Base-by-base conservation (phyloP, 1,139 yeast species). In the Geotrichum reessii region DNA sequence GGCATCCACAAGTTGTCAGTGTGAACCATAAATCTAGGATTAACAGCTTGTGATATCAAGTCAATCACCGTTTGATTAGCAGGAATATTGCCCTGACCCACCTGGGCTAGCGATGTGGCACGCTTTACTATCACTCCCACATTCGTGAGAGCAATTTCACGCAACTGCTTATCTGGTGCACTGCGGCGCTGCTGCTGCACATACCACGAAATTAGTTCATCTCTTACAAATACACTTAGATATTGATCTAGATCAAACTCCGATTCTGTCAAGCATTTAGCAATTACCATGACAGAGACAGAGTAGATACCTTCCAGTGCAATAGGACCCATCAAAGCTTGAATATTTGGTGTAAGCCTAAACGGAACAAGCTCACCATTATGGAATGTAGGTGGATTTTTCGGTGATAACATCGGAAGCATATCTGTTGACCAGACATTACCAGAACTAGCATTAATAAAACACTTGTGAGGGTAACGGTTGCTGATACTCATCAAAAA, bases 1-100 rank as follows among this genome's bases (percentile, higher is more conserved):
- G 99, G 95, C 96, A 93, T 91, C 95, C 97, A 93, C 63, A 90
- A 79, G 33, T 92, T 86, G 68, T 95, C 99, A 21, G 96, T 87
- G 61, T 91, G 85, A 14, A 98, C 98, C 70, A 95, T 77, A 67
- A 90, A 90, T 67, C 97, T 83, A 40, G 99, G 98, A 69, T 92
- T 93, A 14, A 93, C 99, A 4, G 99, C 98, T 69, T 89, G 95
- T 2, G 96, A 87, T 58, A 95, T 90, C 69, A 93, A 81, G 66
- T 93, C 98, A 65, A 93, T 81, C 42, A 92, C 90, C 63, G 89
- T 87, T 71, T 93, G 99, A 53, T 97, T 90, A n/a, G 96, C 90
- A 17, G 95, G 95, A 11, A 81, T 74, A 27, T 87, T 84, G 24
- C 87, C 84, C 37, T 85, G 83, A 25, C 92, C 86, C 52, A 85